Base-by-base conservation (phyloP, 2,329 filamentous ascomycete genomes). In the Paecilomyces formosus region DNA sequence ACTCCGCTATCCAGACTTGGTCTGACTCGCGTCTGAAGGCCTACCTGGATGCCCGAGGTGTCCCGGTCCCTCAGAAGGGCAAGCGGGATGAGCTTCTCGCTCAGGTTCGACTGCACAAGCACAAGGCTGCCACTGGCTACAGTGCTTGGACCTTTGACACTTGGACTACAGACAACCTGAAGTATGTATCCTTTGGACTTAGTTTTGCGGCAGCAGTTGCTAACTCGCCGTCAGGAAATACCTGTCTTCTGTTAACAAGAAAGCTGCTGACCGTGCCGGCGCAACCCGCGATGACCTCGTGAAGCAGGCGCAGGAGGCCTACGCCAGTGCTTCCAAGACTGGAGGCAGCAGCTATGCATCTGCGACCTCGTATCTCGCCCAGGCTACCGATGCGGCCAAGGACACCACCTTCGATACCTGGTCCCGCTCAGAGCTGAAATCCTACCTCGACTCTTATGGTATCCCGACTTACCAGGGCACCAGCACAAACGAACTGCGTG, bases 121-220 rank as follows among this genome's bases (percentile, higher is more conserved):
- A 92, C 76, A 88, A 88, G 75, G 88, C 86, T 53, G 80, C 85
- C 8, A 80, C 80, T 54, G 85, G 84, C 18, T 90, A 83, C 78
- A 87, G 78, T 60, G 84, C 87, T 2, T 92, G 89, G 88, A 90
- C 86, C 15, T 92, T 91, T 70, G 88, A 92, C 64, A 90, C 90
- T 61, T 86, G 88, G 74, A 88, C 85, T 45, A 80, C 82, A 56
- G 86, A 90, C 2, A 88, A 89, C 67, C 74, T 93, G 53, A 87
- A 85, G 79, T 81, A 73, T 69, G 76, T 63, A 15, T 13, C 21
- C 85, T 60, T 76, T 87, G 9, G 66, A n/a, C n/a, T 68, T 3
- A 76, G 28, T 76, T 52, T 79, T 26, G 76, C 86, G 62, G 76
- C 76, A 26, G 6, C 76, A 81, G 1, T 83, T 18, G 80, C 85